Evolutionary conservation across 345 rosid species (phyloP), one percentile per base, ranked within the genome.

Genomic region (Lepidium didymum): DNA sequence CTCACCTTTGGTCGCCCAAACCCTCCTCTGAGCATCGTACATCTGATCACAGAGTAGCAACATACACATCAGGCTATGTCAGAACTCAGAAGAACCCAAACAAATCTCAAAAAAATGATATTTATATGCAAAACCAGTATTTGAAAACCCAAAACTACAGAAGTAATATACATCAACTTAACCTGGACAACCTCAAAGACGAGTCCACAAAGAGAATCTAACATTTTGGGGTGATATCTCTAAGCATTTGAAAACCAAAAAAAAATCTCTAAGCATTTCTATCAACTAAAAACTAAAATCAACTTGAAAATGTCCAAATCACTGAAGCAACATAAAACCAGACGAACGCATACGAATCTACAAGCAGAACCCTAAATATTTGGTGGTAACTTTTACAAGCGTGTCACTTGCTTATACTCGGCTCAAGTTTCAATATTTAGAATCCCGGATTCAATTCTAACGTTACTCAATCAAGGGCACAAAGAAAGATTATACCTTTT

Each of bases 1-100:
- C 9, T 66, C 77, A n/a, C 72, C 77, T 5, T 51, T 73, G 1
- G 55, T 34, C 6, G 67, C 42, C 67, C 67, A 73, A 1, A 60
- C 54, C 62, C 51, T 73, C 72, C 67, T 66, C 52, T 40, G 57
- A 0, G 67, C 62, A 0, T 58, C 72, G n/a, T 65, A 66, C 61
- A 73, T 7, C 77, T 73, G 49, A 58, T 31, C 25, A 18, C 18
- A 45, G 6, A 56, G 44, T 16, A 50, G 14, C 47, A 50, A 23
- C 47, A 64, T 14, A 65, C 27, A 40, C 60, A 23, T 40, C n/a
- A 1, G 53, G 16, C 40, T 27, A 27, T 3, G 3, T n/a, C n/a
- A n/a, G n/a, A n/a, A 25, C 27, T 25, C 27, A 25, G 27, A 25
- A 25, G 27, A 25, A 25, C 27, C 4, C 27, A 25, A 25, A 25